phyloP scores from a whole-genome alignment of 495 filamentous ascomycete species.

The Pseudotulostoma volvatum region DNA sequence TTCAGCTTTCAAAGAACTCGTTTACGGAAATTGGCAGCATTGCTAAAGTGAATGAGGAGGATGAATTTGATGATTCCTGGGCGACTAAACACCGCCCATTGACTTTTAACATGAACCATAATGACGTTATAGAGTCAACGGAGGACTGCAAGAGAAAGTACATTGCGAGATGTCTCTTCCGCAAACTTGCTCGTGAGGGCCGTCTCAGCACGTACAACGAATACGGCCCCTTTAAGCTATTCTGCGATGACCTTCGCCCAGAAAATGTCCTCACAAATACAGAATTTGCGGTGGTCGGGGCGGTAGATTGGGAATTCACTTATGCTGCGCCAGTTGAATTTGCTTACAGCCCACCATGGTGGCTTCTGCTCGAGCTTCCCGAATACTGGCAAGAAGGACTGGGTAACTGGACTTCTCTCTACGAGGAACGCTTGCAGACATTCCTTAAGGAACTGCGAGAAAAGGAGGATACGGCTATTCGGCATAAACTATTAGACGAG shows the following conservation, averaged over 20 bases:
- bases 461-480: conserved; percentile 7
- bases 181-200: conserved; percentile 14
- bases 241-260: conserved; percentile 17
- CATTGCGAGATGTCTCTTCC: conserved; percentile 22
- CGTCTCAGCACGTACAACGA: conserved; percentile 6
- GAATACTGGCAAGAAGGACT: conserved; percentile 3
- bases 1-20: conserved; percentile 15
- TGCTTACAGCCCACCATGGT: conserved; percentile 10
- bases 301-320: conserved; percentile 13
- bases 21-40: conserved; percentile 21
- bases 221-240: conserved; percentile 16
- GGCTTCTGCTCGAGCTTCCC: conserved; percentile 13
- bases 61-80: conserved; percentile 7
- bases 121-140: conserved; percentile 18
- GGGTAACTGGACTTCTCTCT: conserved; percentile 2
- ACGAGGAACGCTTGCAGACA: conserved; percentile 3
- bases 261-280: too few relatives aligned
- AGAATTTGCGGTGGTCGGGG: conserved; percentile 7
- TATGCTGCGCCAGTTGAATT: conserved; percentile 14
- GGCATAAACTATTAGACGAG: conserved; percentile 2
- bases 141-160: conserved; percentile 27
- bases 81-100: conserved; percentile 8
- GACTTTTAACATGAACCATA: conserved; percentile 15
- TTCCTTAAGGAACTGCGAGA: conserved; percentile 6
- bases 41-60: conserved; percentile 3